These are phyloP conservation scores for Aspergillus awamori DNA, from an alignment of 2,329 filamentous ascomycete species.

Conservation along the genomic window DNA sequence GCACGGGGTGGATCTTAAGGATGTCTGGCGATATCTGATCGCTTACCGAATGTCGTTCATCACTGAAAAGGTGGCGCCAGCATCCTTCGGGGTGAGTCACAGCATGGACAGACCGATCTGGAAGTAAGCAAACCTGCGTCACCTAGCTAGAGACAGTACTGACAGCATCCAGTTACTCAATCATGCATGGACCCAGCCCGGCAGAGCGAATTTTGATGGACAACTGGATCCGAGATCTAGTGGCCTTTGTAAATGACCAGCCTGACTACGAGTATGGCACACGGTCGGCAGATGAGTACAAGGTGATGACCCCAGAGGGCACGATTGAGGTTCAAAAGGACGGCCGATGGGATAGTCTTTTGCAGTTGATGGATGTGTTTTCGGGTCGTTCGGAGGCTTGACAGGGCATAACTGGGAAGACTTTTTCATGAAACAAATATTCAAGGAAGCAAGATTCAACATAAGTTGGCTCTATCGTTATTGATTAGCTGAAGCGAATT, in stretches of 20 bases:
- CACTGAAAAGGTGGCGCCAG: slow-evolving; percentile 42
- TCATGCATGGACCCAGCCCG: slow-evolving; percentile 43
- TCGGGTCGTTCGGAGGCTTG: not conserved
- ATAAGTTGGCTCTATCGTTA: too few relatives aligned
- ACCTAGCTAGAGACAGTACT: not conserved
- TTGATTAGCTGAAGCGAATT: too few relatives aligned
- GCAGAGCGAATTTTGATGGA: slow-evolving; percentile 42
- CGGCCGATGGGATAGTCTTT: slow-evolving; percentile 34
- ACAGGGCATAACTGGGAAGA: not conserved
- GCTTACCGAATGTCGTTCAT: slow-evolving; percentile 50
- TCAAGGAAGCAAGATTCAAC: too few relatives aligned
- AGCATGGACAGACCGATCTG: slow-evolving; percentile 50
- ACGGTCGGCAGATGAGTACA: slow-evolving; percentile 37
- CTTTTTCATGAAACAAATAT: too few relatives aligned
- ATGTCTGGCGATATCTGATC: slow-evolving; percentile 50
- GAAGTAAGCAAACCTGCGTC: slow-evolving; percentile 40
- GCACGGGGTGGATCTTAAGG: slow-evolving; percentile 36
- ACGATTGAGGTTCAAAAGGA: slow-evolving; percentile 41
- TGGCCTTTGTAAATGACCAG: slow-evolving; percentile 43
- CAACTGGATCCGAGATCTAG: slow-evolving; percentile 43
- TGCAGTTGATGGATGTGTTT: slow-evolving; percentile 24
- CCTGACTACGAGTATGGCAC: slow-evolving; percentile 39
- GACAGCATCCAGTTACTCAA: slow-evolving; percentile 35
- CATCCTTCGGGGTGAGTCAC: slow-evolving; percentile 34
- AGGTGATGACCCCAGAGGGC: slow-evolving; percentile 37